Base-by-base conservation (phyloP, 2,329 filamentous ascomycete genomes). In the Ustulina deusta region DNA sequence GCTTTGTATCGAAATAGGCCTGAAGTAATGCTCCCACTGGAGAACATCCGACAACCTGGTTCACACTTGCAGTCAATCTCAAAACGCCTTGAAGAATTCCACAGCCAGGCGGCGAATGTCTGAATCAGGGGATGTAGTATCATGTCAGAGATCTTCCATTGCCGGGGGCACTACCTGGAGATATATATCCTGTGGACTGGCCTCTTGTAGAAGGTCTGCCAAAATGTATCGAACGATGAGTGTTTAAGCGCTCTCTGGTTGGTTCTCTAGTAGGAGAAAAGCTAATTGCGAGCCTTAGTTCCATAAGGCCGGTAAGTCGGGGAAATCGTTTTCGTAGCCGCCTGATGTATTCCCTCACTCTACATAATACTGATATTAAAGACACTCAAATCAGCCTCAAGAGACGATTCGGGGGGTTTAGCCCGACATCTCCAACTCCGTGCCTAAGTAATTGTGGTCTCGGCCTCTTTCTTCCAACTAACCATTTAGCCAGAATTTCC, bases 401-500 rank as follows among this genome's bases (percentile, higher is more conserved):
- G 46, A 27, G 56, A 36, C 17, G 29, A 49, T 55, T 46, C 57
- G 54, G 38, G 61, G 51, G 17, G 44, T 29, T 49, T 32, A 44
- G 55, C 6, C 20, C 15, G 42, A 48, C 52, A 52, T 57, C 60
- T 46, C 57, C 57, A 57, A 69, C 49, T 66, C 55, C 55, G 51
- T 32, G 25, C 34, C 57, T 11, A 44, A 62, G 32, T 40, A 25
- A 62, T 65, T 17, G 56, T 44, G 54, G 57, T 56, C 63, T 54
- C 58, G 61, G 40, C 34, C 57, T 49, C 44, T 59, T 61, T 65
- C 22, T 55, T 59, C 72, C 57, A 74, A 71, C 69, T 72, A 71
- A 34, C 69, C 66, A 66, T 75, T 75, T 74, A 75, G 71, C 72
- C 74, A 73, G 55, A 69, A 74, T 66, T 38, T 48, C 59, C 29